Base-by-base conservation (phyloP, 2,329 filamentous ascomycete genomes). In the Metarhizium humberi region DNA sequence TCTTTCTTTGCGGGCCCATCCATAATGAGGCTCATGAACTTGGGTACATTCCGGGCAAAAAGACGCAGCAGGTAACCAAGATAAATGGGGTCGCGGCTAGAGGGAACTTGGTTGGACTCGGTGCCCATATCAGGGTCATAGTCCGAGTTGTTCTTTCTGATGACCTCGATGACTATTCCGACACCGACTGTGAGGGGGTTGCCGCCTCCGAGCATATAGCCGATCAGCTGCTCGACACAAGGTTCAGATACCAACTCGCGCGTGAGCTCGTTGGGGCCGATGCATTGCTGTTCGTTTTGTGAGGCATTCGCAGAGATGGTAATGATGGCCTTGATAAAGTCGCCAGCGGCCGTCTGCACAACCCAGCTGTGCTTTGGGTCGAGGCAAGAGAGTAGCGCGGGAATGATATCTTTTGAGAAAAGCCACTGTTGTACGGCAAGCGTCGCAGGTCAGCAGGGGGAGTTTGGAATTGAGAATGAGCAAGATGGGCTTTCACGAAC, bases 81-180 rank as follows among this genome's bases (percentile, higher is more conserved):
- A 66, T 97, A 99, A 63, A 99, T 99, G 4, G 94, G 94, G 65
- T 99, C 94, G 52, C 88, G 85, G 61, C 84, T 87, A 1, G 91
- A 92, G 0, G 92, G 92, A 54, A 86, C 78, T 3, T 88, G 82
- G 60, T 88, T 88, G 32, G 88, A 84, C 57, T 91, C 90, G 51
- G 87, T 84, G 58, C 92, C 85, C 63, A 92, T 88, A 63, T 97
- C 94, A 1, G 94, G 87, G 63, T 99, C 94, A 68, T 99, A 99
- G 71, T 99, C 94, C 0, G 94, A 97, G 69, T 99, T 99, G 73
- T 99, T 99, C 75, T 99, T 99, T 58, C 94, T 84, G 68, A 99
- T 99, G 49, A 99, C 94, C 72, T 99, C 94, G 60, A 99, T 99
- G 38, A 99, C 83, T 65, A 97, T 96, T 20, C 94, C 94, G 11